Evolutionary conservation across 192 early-diverging fungal species (phyloP).

Genomic region (Coemansia sp.): DNA sequence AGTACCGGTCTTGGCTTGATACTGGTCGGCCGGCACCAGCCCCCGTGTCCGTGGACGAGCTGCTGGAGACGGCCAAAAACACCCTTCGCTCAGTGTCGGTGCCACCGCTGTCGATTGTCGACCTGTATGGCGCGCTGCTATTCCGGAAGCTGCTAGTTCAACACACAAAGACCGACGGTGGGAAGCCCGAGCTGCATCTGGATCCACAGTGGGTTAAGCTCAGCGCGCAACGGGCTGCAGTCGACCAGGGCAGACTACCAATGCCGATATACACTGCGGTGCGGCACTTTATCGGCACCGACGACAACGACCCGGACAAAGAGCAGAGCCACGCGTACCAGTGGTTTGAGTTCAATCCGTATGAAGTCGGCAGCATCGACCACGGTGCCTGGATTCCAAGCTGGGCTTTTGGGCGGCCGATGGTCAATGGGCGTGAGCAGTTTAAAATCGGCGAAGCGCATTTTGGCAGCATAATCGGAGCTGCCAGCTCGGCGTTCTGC

Average conservation of each 20-base stretch:
- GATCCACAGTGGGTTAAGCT: conserved; percentile 37
- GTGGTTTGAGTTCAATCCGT: conserved; percentile 83
- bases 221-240: conserved; percentile 26
- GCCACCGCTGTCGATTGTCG: conserved; percentile 46
- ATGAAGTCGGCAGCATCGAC: conserved; percentile 76
- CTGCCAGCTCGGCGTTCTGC: conserved; percentile 46
- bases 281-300: conserved; percentile 56
- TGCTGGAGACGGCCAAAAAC: conserved; percentile 11
- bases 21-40: background rate
- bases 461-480: conserved; percentile 63
- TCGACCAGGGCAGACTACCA: conserved; percentile 59
- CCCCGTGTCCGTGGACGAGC: conserved; percentile 16
- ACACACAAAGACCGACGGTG: conserved; percentile 3
- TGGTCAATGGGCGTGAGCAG: conserved; percentile 59
- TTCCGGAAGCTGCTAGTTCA: conserved; percentile 45
- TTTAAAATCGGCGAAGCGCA: conserved; percentile 64
- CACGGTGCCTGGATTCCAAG: conserved; percentile 69
- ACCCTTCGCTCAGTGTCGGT: conserved; percentile 18
- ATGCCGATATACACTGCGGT: conserved; percentile 78
- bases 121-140: conserved; percentile 49
- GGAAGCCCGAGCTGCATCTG: conserved; percentile 11
- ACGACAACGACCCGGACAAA: conserved; percentile 38
- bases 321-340: conserved; percentile 45
- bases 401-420: conserved; percentile 74
- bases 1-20: background rate